phyloP scores from a whole-genome alignment of 1,139 yeast genomes.

The Scheffersomyces illinoinensis region DNA sequence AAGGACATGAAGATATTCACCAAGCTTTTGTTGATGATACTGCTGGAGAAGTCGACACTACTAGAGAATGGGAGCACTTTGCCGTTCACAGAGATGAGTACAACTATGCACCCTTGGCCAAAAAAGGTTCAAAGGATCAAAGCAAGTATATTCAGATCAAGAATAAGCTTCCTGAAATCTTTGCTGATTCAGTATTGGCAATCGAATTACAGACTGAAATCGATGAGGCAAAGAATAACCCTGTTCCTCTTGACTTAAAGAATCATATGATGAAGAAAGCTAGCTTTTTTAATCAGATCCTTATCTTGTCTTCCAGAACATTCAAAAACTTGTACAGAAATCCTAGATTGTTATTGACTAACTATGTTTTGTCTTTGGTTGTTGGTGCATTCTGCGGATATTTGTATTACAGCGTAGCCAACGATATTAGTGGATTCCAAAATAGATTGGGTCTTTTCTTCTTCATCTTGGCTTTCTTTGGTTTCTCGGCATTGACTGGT shows the following conservation, averaged over 20 bases:
- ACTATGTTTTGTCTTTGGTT: constrained; percentile 72
- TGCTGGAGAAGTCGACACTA: constrained; percentile 53
- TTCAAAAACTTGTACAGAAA: constrained; percentile 91
- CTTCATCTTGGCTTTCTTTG: constrained; percentile 86
- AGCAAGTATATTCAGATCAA: constrained; percentile 32
- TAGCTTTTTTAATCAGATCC: constrained; percentile 58
- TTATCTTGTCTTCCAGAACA: constrained; percentile 77
- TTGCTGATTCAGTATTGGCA: constrained; percentile 50
- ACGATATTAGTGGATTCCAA: constrained; percentile 95
- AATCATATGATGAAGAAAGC: constrained; percentile 49
- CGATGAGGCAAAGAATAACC: constrained; percentile 31
- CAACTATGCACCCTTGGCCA: constrained; percentile 21
- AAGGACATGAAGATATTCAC: constrained; percentile 37
- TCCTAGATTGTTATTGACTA: constrained; percentile 80
- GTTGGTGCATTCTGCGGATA: constrained; percentile 86
- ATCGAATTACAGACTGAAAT: constrained; percentile 53
- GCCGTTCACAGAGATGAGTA: constrained; percentile 84
- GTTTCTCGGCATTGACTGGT: constrained; percentile 91
- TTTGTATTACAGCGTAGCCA: constrained; percentile 75
- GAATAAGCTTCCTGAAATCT: constrained; percentile 42
- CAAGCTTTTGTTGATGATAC: constrained; percentile 30
- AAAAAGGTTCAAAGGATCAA: constrained; percentile 22
- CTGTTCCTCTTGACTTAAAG: constrained; percentile 36
- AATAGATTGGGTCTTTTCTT: constrained; percentile 91
- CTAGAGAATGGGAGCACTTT: constrained; percentile 86